These are phyloP conservation scores for Trichoderma citrinoviride DNA, from an alignment of 2,329 filamentous ascomycete species.

Conservation along the genomic window DNA sequence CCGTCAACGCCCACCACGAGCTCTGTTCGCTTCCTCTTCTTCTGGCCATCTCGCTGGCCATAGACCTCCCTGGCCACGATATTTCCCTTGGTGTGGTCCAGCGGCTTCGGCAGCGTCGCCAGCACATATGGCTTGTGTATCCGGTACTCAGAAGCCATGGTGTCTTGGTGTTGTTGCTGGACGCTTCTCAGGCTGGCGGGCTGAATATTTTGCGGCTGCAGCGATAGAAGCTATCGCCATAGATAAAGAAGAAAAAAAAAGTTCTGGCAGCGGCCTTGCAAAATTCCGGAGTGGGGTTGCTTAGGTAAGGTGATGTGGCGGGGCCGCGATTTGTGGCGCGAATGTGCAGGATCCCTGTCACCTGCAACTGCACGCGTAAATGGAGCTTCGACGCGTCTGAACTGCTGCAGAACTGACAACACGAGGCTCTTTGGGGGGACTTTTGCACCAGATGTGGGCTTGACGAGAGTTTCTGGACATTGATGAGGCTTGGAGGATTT, in stretches of 20 bases:
- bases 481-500: not conserved
- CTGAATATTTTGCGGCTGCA: conserved; percentile 8
- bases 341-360: conserved; percentile 15
- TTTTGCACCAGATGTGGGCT: not conserved
- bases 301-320: conserved; percentile 23
- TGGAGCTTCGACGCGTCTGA: conserved; percentile 20
- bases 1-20: conserved; percentile 63
- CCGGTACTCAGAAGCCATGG: conserved; percentile 59
- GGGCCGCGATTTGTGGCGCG: conserved; percentile 21
- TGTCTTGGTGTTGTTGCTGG: conserved; percentile 17
- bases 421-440: not conserved
- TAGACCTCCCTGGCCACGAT: conserved; percentile 61
- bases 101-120: conserved; percentile 56
- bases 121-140: conserved; percentile 65
- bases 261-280: conserved; percentile 32
- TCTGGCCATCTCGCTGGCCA: conserved; percentile 55
- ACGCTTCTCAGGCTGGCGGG: not conserved
- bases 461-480: not conserved
- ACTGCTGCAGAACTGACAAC: conserved; percentile 1
- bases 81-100: conserved; percentile 50
- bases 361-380: conserved; percentile 20
- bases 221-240: conserved; percentile 29
- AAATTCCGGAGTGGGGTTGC: conserved; percentile 38
- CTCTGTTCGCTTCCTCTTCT: conserved; percentile 62
- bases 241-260: conserved; percentile 39